Conservation (phyloP, 768 basidiomycete genomes). For the Leccinellum luteum region DNA sequence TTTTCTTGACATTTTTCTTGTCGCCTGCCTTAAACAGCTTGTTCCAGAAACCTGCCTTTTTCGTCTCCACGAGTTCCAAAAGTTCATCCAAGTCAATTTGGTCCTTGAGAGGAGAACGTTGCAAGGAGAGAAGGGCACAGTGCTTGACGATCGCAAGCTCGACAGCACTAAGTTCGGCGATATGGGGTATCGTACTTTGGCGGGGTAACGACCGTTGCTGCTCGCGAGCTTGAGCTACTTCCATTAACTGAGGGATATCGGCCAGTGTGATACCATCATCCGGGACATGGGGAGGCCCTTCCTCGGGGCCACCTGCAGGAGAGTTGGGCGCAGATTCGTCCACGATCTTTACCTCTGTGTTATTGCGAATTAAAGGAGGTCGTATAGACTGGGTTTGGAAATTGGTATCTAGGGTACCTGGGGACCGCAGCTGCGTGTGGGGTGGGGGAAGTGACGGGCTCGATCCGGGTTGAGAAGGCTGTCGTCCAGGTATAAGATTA, state of each 20-base stretch:
- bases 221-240: constrained; percentile 87
- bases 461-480: constrained; percentile 33
- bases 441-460: constrained; percentile 33
- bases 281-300: constrained; percentile 37
- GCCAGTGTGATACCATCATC: constrained; percentile 91
- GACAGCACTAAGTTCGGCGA: constrained; percentile 80
- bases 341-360: constrained; percentile 86
- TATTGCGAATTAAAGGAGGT: constrained; percentile 71
- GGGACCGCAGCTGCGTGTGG: constrained; percentile 40
- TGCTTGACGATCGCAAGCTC: constrained; percentile 93
- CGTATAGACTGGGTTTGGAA: constrained; percentile 48
- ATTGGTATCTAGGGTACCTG: constrained; percentile 35
- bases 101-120: constrained; percentile 74
- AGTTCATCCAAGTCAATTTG: constrained; percentile 91
- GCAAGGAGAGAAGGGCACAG: constrained; percentile 78
- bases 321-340: constrained; percentile 77
- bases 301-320: constrained; percentile 52
- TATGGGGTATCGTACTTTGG: constrained; percentile 73
- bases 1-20: constrained; percentile 90
- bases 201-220: constrained; percentile 82
- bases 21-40: constrained; percentile 89
- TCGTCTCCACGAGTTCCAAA: constrained; percentile 85
- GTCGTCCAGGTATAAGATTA: constrained; percentile 35
- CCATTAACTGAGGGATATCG: constrained; percentile 91
- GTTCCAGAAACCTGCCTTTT: constrained; percentile 95